Evolutionary conservation across 352 stramenopile species (phyloP).

Genomic region (Phytophthora kernoviae): DNA sequence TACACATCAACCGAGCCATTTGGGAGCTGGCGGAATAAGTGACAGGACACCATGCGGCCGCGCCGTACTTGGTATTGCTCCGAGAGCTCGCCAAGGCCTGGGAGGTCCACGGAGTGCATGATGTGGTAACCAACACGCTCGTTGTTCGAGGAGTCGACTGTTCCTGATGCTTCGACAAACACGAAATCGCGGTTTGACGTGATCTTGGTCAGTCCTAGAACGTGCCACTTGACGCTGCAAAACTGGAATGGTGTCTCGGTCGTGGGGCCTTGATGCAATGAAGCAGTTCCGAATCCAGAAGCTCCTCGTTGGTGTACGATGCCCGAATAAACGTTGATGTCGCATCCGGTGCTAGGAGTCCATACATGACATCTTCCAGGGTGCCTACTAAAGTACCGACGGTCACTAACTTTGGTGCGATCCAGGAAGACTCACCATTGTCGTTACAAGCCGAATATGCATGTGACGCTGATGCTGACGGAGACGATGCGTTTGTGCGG

Average conservation of each 20-base stretch:
- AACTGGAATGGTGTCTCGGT: slow-evolving; percentile 53
- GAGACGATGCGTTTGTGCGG: slow-evolving; percentile 4
- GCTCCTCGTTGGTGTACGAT: slow-evolving; percentile 40
- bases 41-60: slow-evolving; percentile 49
- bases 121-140: slow-evolving; percentile 64
- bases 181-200: slow-evolving; percentile 67
- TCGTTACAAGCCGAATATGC: slow-evolving; percentile 7
- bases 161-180: slow-evolving; percentile 61
- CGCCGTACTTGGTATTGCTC: slow-evolving; percentile 61
- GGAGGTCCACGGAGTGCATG: slow-evolving; percentile 59
- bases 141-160: slow-evolving; percentile 25
- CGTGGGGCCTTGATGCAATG: slow-evolving; percentile 33
- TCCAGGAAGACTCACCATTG: slow-evolving; percentile 6
- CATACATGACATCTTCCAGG: slow-evolving; percentile 65
- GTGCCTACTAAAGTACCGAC: slow-evolving; percentile 44
- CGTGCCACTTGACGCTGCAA: slow-evolving; percentile 50
- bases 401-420: slow-evolving; percentile 38
- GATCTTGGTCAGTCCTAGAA: slow-evolving; percentile 39
- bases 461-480: slow-evolving; percentile 6
- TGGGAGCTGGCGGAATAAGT: slow-evolving; percentile 45
- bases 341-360: slow-evolving; percentile 37
- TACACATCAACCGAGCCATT: slow-evolving; percentile 52
- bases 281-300: slow-evolving; percentile 49
- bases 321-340: slow-evolving; percentile 37
- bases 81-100: slow-evolving; percentile 47